phyloP scores from a whole-genome alignment of 2,329 filamentous ascomycete genomes.

The Diaporthe batatas region DNA sequence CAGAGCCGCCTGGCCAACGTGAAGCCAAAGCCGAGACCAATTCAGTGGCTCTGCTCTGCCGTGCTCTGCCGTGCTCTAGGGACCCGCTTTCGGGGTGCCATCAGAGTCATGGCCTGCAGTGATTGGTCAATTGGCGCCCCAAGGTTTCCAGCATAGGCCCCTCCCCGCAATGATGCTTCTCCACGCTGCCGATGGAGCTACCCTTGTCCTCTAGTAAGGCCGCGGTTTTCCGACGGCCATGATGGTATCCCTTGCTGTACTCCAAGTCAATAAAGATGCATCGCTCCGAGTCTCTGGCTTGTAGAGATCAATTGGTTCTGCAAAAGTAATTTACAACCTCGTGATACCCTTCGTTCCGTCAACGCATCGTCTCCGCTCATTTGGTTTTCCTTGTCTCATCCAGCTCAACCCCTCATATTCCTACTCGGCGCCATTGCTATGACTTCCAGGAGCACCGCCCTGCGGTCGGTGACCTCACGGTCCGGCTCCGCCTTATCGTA shows the following conservation, averaged over 20 bases:
- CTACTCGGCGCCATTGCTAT: conserved; percentile 11
- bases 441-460: conserved; percentile 40
- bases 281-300: not conserved
- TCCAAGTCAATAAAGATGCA: conserved; percentile 26
- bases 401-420: not conserved
- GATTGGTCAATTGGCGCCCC: conserved; percentile 35
- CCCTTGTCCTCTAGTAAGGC: conserved; percentile 34
- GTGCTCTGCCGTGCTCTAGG: conserved; percentile 7
- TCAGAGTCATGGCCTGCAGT: conserved; percentile 23
- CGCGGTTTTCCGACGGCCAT: conserved; percentile 33
- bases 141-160: not conserved
- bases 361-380: not conserved
- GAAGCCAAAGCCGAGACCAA: not conserved
- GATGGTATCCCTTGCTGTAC: conserved; percentile 18
- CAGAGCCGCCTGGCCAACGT: not conserved
- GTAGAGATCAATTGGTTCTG: not conserved
- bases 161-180: conserved; percentile 37
- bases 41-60: conserved; percentile 32
- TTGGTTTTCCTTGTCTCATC: not conserved
- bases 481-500: conserved; percentile 30
- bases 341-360: conserved; percentile 29
- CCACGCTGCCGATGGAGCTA: conserved; percentile 28
- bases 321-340: not conserved
- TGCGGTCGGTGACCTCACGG: conserved; percentile 35
- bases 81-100: conserved; percentile 31